A percentile compares a stretch with the other conserved stretches of the same genome.
Conservation (phyloP, 2,329 filamentous ascomycete species). For the Epichloe gansuensis region DNA sequence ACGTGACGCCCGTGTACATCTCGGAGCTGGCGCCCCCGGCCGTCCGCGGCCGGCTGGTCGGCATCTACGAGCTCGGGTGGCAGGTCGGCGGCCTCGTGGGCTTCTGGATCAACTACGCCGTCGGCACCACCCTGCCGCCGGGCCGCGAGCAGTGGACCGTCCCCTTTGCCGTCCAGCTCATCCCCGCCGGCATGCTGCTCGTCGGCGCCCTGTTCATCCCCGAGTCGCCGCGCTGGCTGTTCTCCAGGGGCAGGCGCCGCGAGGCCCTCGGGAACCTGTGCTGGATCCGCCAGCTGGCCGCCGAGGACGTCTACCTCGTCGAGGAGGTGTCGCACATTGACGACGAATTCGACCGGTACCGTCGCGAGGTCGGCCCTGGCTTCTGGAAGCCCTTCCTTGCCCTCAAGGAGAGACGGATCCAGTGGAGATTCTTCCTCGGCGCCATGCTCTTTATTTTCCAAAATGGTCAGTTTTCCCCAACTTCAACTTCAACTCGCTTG, state of each 20-base stretch:
- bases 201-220: constrained; percentile 46
- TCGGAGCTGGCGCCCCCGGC: constrained; percentile 12
- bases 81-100: constrained; percentile 12
- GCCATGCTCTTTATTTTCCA: constrained; percentile 68
- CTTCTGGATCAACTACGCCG: constrained; percentile 39
- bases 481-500: too few species aligned
- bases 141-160: constrained; percentile 48
- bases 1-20: constrained; percentile 14
- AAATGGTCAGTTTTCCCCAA: constrained; percentile 38
- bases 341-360: constrained; percentile 53
- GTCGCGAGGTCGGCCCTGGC: constrained; percentile 50
- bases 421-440: constrained; percentile 62
- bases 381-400: constrained; percentile 64
- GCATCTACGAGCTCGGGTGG: constrained; percentile 13
- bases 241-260: constrained; percentile 47
- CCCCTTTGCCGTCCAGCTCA: constrained; percentile 54
- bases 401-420: constrained; percentile 42
- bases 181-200: constrained; percentile 51
- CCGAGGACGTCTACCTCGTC: constrained; percentile 51
- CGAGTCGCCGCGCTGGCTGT: constrained; percentile 60
- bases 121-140: constrained; percentile 36
- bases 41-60: constrained; percentile 12
- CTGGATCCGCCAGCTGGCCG: constrained; percentile 50
- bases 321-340: constrained; percentile 65
- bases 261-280: constrained; percentile 45